Evolutionary conservation across 2,329 filamentous ascomycete species (phyloP), one percentile per base, ranked within the genome.

Genomic region (Thermoascus crustaceus): DNA sequence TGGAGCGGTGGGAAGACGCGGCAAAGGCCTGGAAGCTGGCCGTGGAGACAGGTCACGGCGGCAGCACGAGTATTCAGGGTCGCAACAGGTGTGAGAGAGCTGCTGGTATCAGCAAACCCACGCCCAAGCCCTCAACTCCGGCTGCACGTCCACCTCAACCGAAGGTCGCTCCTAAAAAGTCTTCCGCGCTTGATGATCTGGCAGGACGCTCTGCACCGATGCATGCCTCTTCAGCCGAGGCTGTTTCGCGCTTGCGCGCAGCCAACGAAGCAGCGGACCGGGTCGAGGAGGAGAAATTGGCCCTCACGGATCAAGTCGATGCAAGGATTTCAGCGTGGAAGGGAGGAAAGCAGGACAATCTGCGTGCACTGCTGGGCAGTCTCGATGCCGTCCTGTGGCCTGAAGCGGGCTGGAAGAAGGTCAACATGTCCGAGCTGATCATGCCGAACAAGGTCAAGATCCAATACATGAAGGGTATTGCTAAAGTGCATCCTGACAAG

Each of bases 401-500:
- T 44, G 81, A 80, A 26, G 85, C 86, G 43, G 87, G 86, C 3
- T 98, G 91, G 91, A 95, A 94, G 69, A 94, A 93, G 68, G 81
- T 96, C 38, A 87, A 86, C 20, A 78, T 98, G 77, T 82, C 88
- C 45, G 91, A 98, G 66, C 63, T 98, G 48, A 82, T 98, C 34
- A 75, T 94, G 73, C 80, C 87, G 21, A 87, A 85, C 48, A 94
- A 89, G 71, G 91, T 96, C 59, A 98, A 98, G 75, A 82, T 98
- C 45, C 72, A 84, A 41, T 98, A 98, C 58, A 96, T 98, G 91
- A 95, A 94, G 75, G 91, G 89, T 4, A 96, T 98, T 72, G 85
- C 82, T 7, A 96, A 95, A 72, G 91, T 91, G 49, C 91, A 98
- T 72, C 91, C 91, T 41, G 91, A 98, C 61, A 98, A 98, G 82